Percentiles rank a stretch among this genome's conserved stretches.
These are phyloP conservation scores for Alternaria sp. DNA, from an alignment of 2,329 filamentous ascomycete species.

Conservation along the genomic window DNA sequence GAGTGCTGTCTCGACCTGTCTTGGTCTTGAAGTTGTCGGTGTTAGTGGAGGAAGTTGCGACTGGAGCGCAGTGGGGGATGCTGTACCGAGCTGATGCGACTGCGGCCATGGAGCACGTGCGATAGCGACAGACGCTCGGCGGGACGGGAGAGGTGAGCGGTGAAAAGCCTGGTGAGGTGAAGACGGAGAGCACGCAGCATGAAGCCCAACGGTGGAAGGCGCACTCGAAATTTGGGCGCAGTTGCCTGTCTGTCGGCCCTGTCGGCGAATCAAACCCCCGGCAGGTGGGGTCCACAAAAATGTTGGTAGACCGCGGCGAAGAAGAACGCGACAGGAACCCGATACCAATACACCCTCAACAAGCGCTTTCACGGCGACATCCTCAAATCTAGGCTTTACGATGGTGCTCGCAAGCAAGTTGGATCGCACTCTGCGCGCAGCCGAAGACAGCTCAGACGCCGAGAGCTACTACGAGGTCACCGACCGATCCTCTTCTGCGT, in stretches of 20 bases:
- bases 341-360: not conserved
- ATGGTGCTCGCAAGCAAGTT: conserved; percentile 48
- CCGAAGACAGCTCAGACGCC: conserved; percentile 45
- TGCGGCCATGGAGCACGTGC: conserved; percentile 35
- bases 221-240: conserved; percentile 3
- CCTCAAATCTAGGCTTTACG: not conserved
- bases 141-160: conserved; percentile 8
- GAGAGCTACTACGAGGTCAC: conserved; percentile 50
- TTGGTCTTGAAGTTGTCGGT: conserved; percentile 25
- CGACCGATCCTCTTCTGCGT: conserved; percentile 48
- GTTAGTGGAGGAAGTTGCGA: conserved; percentile 35
- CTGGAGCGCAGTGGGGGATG: conserved; percentile 29
- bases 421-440: conserved; percentile 44
- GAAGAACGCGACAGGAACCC: not conserved
- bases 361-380: not conserved
- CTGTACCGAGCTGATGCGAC: conserved; percentile 32
- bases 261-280: conserved; percentile 17
- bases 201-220: conserved; percentile 9
- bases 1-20: conserved; percentile 28
- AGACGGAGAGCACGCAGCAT: conserved; percentile 16
- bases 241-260: conserved; percentile 19
- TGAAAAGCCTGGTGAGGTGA: conserved; percentile 10
- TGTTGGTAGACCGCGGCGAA: conserved; percentile 8
- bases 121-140: conserved; percentile 15
- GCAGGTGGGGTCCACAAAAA: conserved; percentile 22